Percentiles rank a stretch among this genome's conserved stretches.
Conservation (phyloP, 192 early-diverging fungal species). For the Dissophora globulifera region DNA sequence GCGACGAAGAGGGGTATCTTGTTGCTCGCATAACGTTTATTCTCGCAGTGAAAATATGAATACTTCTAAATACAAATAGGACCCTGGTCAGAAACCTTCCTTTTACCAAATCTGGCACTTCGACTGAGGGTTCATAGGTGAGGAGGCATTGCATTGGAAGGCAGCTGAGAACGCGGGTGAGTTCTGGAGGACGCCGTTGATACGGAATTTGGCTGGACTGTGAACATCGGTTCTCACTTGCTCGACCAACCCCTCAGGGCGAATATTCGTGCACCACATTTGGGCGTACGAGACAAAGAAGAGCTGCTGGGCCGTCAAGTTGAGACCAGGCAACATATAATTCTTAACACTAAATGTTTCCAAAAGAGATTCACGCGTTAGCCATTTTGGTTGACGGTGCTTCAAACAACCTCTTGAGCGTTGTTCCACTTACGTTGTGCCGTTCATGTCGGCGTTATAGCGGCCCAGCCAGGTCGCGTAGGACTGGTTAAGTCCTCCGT, state of each 20-base stretch:
- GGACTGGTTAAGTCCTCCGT: slow-evolving; percentile 66
- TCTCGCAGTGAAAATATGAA: no score
- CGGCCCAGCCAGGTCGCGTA: slow-evolving; percentile 54
- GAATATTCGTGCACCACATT: slow-evolving; percentile 61
- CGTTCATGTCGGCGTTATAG: background rate
- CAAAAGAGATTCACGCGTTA: no score
- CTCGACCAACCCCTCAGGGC: slow-evolving; percentile 3
- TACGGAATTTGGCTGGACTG: slow-evolving; percentile 55
- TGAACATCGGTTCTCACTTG: slow-evolving; percentile 20
- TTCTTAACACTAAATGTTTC: no score
- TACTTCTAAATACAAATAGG: no score
- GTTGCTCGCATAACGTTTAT: no score
- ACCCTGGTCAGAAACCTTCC: no score
- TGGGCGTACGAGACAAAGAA: slow-evolving; percentile 73
- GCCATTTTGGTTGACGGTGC: no score
- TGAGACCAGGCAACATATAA: slow-evolving; percentile 54
- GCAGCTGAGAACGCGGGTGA: slow-evolving; percentile 69
- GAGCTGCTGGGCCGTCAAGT: slow-evolving; percentile 62
- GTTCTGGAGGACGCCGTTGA: slow-evolving; percentile 75
- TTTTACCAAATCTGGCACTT: slow-evolving; percentile 57
- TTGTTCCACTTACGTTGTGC: background rate
- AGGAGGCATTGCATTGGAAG: slow-evolving; percentile 67
- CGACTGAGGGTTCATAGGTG: slow-evolving; percentile 73
- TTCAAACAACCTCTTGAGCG: no score
- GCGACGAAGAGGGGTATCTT: no score